phyloP scores from a whole-genome alignment of 495 filamentous ascomycete genomes.

The Stereocaulon alpinum region DNA sequence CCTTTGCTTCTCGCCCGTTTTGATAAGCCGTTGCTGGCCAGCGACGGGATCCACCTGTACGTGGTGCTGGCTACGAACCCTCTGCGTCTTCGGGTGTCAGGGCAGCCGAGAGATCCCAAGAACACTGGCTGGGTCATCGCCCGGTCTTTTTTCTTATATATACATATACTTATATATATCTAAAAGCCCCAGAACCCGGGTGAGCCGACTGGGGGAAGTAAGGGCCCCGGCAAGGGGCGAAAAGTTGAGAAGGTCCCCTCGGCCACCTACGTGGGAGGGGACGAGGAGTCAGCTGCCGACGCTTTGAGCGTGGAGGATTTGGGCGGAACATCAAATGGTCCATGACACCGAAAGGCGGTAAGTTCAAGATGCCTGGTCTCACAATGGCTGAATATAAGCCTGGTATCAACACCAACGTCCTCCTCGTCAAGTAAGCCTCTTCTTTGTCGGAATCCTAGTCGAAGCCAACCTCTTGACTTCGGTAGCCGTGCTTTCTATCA shows the following conservation, averaged over 20 bases:
- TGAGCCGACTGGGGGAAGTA: too few species aligned
- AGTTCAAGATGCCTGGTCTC: conserved; percentile 5
- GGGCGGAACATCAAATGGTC: not conserved
- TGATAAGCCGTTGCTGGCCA: too few species aligned
- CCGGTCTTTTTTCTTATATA: too few species aligned
- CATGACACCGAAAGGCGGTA: conserved; percentile 1
- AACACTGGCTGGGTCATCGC: too few species aligned
- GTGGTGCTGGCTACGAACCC: too few species aligned
- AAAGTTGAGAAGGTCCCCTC: not conserved
- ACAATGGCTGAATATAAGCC: not conserved
- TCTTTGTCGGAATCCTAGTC: not conserved
- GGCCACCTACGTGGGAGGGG: not conserved
- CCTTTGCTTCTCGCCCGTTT: too few species aligned
- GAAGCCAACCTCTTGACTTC: not conserved
- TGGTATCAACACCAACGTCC: not conserved
- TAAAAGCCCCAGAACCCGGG: too few species aligned
- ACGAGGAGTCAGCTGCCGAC: conserved; percentile 5
- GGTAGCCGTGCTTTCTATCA: conserved; percentile 11
- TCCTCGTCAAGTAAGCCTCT: conserved; percentile 2
- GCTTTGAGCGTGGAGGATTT: not conserved
- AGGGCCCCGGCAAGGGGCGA: conserved; percentile 12
- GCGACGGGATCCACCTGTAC: too few species aligned
- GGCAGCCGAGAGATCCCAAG: too few species aligned
- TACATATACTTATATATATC: too few species aligned
- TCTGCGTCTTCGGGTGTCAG: too few species aligned